Base-by-base conservation (phyloP, 108 stramenopile species). In the Schizochytrium sp. region DNA sequence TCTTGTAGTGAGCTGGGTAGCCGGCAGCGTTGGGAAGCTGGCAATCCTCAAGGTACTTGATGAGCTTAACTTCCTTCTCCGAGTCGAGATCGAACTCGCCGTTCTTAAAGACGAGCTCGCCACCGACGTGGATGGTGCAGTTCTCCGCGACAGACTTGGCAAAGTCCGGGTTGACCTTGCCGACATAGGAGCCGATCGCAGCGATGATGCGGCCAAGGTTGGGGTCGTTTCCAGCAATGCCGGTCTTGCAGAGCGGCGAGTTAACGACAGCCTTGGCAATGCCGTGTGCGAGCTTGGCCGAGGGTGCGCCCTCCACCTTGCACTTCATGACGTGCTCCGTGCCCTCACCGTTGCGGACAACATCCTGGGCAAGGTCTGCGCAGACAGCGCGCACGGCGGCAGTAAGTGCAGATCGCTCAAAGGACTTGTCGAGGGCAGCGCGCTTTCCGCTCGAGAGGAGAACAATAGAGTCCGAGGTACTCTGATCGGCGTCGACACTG, bases 331-430 rank as follows among this genome's bases (percentile, higher is more conserved):
- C 98, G 92, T 99, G 98, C 10, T 94, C 93, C 34, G 97, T 98
- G n/a, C 98, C 98, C 94, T 99, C 98, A 58, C 98, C 98, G 91
- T 99, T 99, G 55, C 98, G 96, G 5, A 99, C 98, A 87, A 99
- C 94, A 89, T 98, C 98, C 41, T 95, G 92, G 5, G 97, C 95
- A 43, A 99, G 92, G 10, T 95, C 96, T 23, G 90, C 72, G 76
- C 95, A 94, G 5, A 99, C 93, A 63, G 93, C 92, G 72, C 87
- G 91, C 88, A 99, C 88, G 41, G 96, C 96, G 5, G 88, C 91
- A 87, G 94, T 91, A 89, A 99, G 97, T 60, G 96, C 97, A 8
- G 58, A 60, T 5, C 93, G 92, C 58, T 91, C 87, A 44, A 91
- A 91, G 12, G 92, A 92, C 18, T 93, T 91, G 18, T 76, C 93